These are phyloP conservation scores for Xylariaceae sp. DNA, from an alignment of 2,329 filamentous ascomycete species.

Conservation along the genomic window DNA sequence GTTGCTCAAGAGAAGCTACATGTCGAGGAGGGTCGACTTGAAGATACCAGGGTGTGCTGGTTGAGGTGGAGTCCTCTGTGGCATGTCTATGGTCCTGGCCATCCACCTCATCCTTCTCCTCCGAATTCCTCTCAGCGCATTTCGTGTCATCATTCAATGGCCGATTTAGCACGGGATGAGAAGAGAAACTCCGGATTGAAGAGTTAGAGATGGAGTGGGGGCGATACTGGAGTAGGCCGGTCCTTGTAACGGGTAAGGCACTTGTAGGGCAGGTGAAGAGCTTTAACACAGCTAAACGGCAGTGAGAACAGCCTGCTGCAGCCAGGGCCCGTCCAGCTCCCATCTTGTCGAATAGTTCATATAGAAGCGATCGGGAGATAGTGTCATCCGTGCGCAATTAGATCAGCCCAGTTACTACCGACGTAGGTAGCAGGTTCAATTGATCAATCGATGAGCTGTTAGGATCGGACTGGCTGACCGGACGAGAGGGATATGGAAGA, in stretches of 20 bases:
- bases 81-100: conserved; percentile 1
- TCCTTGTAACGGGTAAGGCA: conserved; percentile 16
- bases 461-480: neutral
- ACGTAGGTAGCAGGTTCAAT: neutral
- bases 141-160: conserved; percentile 3
- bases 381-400: neutral
- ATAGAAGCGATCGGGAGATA: neutral
- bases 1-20: conserved; percentile 49
- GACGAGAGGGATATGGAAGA: neutral
- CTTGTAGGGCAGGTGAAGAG: conserved; percentile 30
- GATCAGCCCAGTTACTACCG: neutral
- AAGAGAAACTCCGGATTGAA: conserved; percentile 25
- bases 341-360: conserved; percentile 25
- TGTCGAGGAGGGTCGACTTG: conserved; percentile 67
- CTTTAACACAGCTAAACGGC: conserved; percentile 32
- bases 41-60: conserved; percentile 73
- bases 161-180: conserved; percentile 10
- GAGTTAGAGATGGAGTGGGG: conserved; percentile 4
- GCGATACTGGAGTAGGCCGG: conserved; percentile 11
- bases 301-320: conserved; percentile 35
- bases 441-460: conserved; percentile 12
- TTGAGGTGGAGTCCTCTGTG: conserved; percentile 8
- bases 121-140: neutral
- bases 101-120: conserved; percentile 10
- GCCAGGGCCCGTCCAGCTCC: conserved; percentile 30